Percentiles rank a stretch among this genome's conserved stretches.
Evolutionary conservation across 352 stramenopile genomes (phyloP).

Genomic region (Pythium coloratum): DNA sequence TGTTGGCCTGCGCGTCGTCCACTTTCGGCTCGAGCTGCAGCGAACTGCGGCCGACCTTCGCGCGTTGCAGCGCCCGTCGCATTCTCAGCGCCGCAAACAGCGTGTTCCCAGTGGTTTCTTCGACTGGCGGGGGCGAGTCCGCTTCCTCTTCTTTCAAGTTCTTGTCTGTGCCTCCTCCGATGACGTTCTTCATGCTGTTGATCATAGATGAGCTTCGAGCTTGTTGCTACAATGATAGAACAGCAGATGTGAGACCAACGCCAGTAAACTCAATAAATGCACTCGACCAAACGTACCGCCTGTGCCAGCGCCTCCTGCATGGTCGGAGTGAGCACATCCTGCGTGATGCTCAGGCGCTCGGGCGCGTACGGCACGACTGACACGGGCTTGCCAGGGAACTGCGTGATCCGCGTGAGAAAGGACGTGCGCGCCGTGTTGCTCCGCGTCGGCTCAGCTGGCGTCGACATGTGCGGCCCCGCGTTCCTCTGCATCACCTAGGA

Average conservation of each 20-base stretch:
- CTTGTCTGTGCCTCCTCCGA: slow-evolving; percentile 8
- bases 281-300: slow-evolving; percentile 27
- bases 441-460: slow-evolving; percentile 7
- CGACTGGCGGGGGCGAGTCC: neutral
- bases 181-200: slow-evolving; percentile 10
- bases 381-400: slow-evolving; percentile 43
- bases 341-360: slow-evolving; percentile 65
- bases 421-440: slow-evolving; percentile 33
- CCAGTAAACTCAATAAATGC: neutral
- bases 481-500: neutral
- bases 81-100: slow-evolving; percentile 64
- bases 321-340: slow-evolving; percentile 45
- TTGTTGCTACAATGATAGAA: neutral
- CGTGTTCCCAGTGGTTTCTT: slow-evolving; percentile 35
- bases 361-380: slow-evolving; percentile 65
- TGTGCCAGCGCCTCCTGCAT: slow-evolving; percentile 45
- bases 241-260: neutral
- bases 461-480: neutral
- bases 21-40: slow-evolving; percentile 16
- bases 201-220: neutral
- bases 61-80: slow-evolving; percentile 46
- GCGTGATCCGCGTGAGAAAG: slow-evolving; percentile 49
- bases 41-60: slow-evolving; percentile 20
- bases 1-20: slow-evolving; percentile 52
- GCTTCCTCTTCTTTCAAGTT: neutral